Percentiles rank a stretch among this genome's conserved stretches.
phyloP scores from a whole-genome alignment of 352 stramenopile species.

The Thraustochytrium striatum region DNA sequence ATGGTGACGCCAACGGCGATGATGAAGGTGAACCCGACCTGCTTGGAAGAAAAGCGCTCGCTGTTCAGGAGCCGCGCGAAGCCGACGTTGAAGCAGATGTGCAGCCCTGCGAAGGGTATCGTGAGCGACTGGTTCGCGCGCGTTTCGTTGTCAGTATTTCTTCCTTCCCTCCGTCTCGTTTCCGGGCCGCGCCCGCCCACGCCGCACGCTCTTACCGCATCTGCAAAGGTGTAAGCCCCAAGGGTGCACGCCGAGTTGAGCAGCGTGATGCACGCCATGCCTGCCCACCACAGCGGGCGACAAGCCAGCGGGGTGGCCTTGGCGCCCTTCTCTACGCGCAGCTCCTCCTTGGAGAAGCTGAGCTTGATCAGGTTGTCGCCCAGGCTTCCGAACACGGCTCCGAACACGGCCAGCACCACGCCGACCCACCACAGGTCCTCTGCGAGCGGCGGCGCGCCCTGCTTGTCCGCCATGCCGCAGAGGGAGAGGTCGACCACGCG shows the following conservation, averaged over 20 bases:
- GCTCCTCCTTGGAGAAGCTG: conserved; percentile 27
- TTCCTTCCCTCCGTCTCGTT: no score
- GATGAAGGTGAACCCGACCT: conserved; percentile 71
- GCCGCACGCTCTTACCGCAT: conserved; percentile 47
- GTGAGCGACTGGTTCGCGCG: conserved; percentile 34
- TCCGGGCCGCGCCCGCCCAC: no score
- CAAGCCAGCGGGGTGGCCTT: conserved; percentile 26
- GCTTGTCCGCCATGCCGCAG: no score
- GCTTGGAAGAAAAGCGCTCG: conserved; percentile 70
- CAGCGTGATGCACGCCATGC: conserved; percentile 33
- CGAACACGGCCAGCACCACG: conserved; percentile 32
- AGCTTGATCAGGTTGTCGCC: conserved; percentile 49
- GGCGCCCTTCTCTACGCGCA: background rate
- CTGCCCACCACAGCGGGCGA: conserved; percentile 37
- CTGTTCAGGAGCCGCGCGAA: conserved; percentile 76
- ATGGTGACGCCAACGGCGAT: conserved; percentile 75
- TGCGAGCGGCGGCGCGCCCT: no score
- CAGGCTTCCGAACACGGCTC: conserved; percentile 23
- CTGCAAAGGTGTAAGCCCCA: conserved; percentile 27
- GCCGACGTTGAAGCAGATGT: conserved; percentile 47
- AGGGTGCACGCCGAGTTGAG: conserved; percentile 44
- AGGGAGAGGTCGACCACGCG: no score
- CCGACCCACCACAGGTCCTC: conserved; percentile 45
- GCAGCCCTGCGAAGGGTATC: conserved; percentile 44
- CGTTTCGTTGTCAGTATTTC: background rate